These are phyloP conservation scores for Citeromyces matritensis DNA, from an alignment of 805 yeast species.

Conservation along the genomic window DNA sequence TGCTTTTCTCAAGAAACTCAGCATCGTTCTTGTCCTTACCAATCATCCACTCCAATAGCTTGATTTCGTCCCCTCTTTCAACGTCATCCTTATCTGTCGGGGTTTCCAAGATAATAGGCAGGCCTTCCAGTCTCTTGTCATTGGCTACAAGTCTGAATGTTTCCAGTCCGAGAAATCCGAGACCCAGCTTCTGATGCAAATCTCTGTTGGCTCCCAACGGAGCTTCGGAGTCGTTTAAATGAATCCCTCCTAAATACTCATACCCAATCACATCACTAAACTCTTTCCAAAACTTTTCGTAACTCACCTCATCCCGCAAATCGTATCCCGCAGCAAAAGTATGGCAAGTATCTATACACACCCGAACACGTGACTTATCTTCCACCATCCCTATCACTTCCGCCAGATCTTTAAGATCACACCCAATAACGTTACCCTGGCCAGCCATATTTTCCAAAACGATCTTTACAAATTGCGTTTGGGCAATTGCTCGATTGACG, in stretches of 20 bases:
- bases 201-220: slow-evolving; percentile 86
- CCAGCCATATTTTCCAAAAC: slow-evolving; percentile 98
- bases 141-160: slow-evolving; percentile 70
- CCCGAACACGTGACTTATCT: slow-evolving; percentile 78
- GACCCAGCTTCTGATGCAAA: slow-evolving; percentile 79
- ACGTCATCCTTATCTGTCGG: slow-evolving; percentile 59
- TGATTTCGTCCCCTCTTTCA: slow-evolving; percentile 68
- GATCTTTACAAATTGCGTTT: slow-evolving; percentile 69
- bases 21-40: slow-evolving; percentile 37
- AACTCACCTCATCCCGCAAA: slow-evolving; percentile 40
- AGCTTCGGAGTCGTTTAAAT: slow-evolving; percentile 89
- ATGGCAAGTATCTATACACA: slow-evolving; percentile 94
- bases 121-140: slow-evolving; percentile 35
- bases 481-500: slow-evolving; percentile 62
- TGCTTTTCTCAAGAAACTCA: slow-evolving; percentile 33
- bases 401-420: slow-evolving; percentile 58
- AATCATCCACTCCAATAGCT: slow-evolving; percentile 67
- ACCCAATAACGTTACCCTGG: slow-evolving; percentile 82
- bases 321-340: slow-evolving; percentile 95
- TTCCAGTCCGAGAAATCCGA: slow-evolving; percentile 82
- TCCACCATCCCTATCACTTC: slow-evolving; percentile 69
- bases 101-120: slow-evolving; percentile 82
- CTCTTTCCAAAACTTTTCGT: slow-evolving; percentile 54
- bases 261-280: slow-evolving; percentile 68
- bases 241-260: slow-evolving; percentile 65